Evolutionary conservation across 2,329 filamentous ascomycete species (phyloP), one percentile per base, ranked within the genome.

Genomic region (Neonectria ditissima): DNA sequence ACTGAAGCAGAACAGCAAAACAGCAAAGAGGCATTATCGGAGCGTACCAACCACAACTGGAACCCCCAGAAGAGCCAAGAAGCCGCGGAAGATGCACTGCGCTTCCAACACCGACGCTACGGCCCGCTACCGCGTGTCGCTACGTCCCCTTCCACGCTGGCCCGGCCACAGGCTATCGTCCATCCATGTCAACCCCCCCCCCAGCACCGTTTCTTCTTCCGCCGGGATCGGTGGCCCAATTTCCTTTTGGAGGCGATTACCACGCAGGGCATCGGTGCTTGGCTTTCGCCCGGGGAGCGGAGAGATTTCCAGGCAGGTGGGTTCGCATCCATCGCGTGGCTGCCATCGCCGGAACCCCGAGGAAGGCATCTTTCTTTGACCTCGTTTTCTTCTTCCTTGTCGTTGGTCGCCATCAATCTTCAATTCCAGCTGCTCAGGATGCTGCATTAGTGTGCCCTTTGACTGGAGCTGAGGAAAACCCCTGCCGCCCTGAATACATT

Each of bases 201-300:
- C 32, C 32, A 34, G 14, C 34, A 37, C 34, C 34, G 16, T 37
- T 26, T 26, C 7, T 47, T 50, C 28, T 50, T 22, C 28, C 30
- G 8, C 16, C 16, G 45, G 37, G 47, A 30, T 34, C 28, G 47
- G 9, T 32, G 14, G 28, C 47, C 5, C n/a, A 50, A 34, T 50
- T 50, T 50, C 47, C 28, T 32, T 32, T 50, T 30, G 4, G 26
- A 47, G 26, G 18, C 28, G 47, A 37, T 28, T 50, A 43, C 52
- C 52, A 55, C 58, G 41, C 34, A 37, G 34, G 34, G 34, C 34
- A 37, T 37, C 34, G 34, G 20, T 41, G 45, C 32, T 55, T 44
- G 24, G 57, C 51, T n/a, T 45, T 11, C 34, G 59, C 28, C 26
- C 43, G 44, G 34, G 39, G 30, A 30, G 26, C 24, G 26, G 28